Base-by-base conservation (phyloP, 2,329 filamentous ascomycete species). In the Graphilbum ipis-grandicollis region DNA sequence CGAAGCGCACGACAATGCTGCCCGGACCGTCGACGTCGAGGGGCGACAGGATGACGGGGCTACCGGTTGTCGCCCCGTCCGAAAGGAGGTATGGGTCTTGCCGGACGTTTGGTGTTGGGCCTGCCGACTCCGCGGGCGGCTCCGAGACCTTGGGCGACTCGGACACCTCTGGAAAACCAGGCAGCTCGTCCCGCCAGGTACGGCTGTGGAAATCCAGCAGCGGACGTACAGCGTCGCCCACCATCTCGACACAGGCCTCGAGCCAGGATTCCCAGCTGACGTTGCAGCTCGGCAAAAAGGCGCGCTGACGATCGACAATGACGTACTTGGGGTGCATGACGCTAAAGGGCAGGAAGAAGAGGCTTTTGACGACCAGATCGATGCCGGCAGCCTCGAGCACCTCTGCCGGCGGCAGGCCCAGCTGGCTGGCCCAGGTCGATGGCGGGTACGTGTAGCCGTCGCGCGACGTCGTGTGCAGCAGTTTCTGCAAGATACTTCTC, bases 271-370 rank as follows among this genome's bases (percentile, higher is more conserved):
- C 83, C 79, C 79, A 90, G 48, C 79, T 85, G 5, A 92, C 71
- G 47, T 92, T 92, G 54, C 80, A 86, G 47, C 78, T 84, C 0
- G 82, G 82, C 9, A 90, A 54, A 47, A 78, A 76, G 0, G 78
- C 78, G 3, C 57, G 63, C 23, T 60, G 53, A 1, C 76, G 66
- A 51, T 92, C 83, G 1, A 88, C 54, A 13, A 90, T 63, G 28
- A 88, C 63, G 46, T 82, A 88, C 48, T 92, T 92, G 0, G 82
- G 78, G 50, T 92, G 83, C 73, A 90, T 80, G n/a, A 92, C 77
- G 48, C 80, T 83, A 41, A 90, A 75, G 0, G 83, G 83, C 3
- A 75, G 60, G 43, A 88, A 73, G 54, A 92, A 92, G 8, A 88
- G 61, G 43, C 75, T 83, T 58, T 84, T 86, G 39, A 85, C 70